phyloP scores from a whole-genome alignment of 768 basidiomycete genomes.

The Hebeloma cylindrosporum region DNA sequence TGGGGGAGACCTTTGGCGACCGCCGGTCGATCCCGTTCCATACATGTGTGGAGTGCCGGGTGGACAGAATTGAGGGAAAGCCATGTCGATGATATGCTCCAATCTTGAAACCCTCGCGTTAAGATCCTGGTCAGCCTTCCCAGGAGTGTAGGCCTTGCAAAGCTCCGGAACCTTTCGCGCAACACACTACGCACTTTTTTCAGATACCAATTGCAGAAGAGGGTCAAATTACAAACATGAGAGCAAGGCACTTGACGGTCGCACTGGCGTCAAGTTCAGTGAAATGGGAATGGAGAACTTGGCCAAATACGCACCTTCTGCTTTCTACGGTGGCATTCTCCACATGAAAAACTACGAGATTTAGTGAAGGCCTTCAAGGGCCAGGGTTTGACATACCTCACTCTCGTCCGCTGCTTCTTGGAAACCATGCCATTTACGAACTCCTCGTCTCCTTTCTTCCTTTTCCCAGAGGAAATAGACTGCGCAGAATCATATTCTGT shows the following conservation, averaged over 20 bases:
- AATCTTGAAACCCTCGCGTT: conserved; percentile 70
- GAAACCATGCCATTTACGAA: conserved; percentile 38
- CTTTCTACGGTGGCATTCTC: conserved; percentile 86
- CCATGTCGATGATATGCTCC: conserved; percentile 79
- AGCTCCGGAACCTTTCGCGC: conserved; percentile 86
- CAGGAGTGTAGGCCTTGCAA: conserved; percentile 87
- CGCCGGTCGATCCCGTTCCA: conserved; percentile 25
- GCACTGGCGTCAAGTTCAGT: conserved; percentile 49
- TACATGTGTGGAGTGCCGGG: conserved; percentile 38
- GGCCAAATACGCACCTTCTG: conserved; percentile 59
- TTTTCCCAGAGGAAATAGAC: conserved; percentile 43
- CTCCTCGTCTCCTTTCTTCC: conserved; percentile 68
- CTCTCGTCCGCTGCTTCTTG: conserved; percentile 75
- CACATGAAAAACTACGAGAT: conserved; percentile 69
- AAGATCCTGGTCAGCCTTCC: conserved; percentile 82
- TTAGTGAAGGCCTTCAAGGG: conserved; percentile 4
- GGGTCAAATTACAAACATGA: conserved; percentile 52
- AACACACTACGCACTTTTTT: conserved; percentile 53
- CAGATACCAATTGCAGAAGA: conserved; percentile 16
- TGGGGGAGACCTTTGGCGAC: conserved; percentile 49
- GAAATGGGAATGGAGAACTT: conserved; percentile 6
- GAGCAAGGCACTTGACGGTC: conserved; percentile 84
- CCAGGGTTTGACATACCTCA: conserved; percentile 51
- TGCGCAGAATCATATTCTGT: conserved; percentile 28
- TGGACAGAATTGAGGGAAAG: conserved; percentile 71